Evolutionary conservation across 2,329 filamentous ascomycete genomes (phyloP), one percentile per base, ranked within the genome.

Genomic region (Ceratocystis cacaofunesta): DNA sequence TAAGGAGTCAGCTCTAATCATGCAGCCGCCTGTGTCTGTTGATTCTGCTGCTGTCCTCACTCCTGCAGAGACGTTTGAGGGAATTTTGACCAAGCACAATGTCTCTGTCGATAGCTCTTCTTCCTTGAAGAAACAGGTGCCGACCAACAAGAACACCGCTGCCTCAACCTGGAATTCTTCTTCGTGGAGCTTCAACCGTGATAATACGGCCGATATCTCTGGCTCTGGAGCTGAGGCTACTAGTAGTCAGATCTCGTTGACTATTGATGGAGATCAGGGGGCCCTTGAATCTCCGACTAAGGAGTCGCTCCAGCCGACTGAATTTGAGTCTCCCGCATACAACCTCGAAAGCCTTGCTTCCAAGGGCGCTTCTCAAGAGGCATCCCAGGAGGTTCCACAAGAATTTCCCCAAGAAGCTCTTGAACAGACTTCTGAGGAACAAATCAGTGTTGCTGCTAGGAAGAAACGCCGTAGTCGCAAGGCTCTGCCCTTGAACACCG

Each of bases 401-500:
- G 10, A 41, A 15, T 15, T 12, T 41, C 4, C 36, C 1, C 36
- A 8, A 41, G 36, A 41, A 15, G 12, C 36, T 15, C 3, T 5
- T 41, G 10, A 41, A 15, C 36, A 58, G 17, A 15, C 55, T n/a
- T 19, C 55, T 3, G 55, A 58, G 15, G 55, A 58, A n/a, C 28
- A 58, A 48, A 28, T 25, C 1, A 62, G 61, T 25, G 48, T 55
- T 30, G 58, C 48, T 8, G 61, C 65, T 46, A 28, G 48, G 17
- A 66, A 63, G 52, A 63, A 52, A 32, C 65, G 65, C 22, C 61
- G 61, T 6, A 63, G 50, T 28, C 65, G 43, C 6, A 63, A 48
- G 43, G 10, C 25, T 32, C 22, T 32, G 2, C 30, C 15, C 5
- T 28, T 62, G 6, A 32, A 62, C 41, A 30, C 10, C 2, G 44